These are phyloP conservation scores for Ganoderma resinaceum DNA, from an alignment of 1,284 basidiomycete genomes.

Conservation along the genomic window DNA sequence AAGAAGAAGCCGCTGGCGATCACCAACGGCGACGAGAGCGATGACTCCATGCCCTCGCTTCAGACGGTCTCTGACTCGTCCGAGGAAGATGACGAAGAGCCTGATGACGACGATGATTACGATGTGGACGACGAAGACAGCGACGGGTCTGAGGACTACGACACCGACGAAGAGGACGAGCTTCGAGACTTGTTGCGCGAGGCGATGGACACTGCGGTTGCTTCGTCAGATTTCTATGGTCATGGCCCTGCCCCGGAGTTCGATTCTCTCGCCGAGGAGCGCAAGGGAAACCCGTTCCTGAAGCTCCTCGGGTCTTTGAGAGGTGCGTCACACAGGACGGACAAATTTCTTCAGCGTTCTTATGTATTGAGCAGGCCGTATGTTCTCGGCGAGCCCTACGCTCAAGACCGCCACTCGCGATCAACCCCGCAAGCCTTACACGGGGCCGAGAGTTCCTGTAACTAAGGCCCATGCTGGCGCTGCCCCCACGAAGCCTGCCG, in stretches of 20 bases:
- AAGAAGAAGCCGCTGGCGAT: slow-evolving; percentile 58
- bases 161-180: slow-evolving; percentile 73
- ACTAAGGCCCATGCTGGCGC: neutral
- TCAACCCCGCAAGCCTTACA: slow-evolving; percentile 36
- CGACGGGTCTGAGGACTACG: slow-evolving; percentile 55
- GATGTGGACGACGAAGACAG: slow-evolving; percentile 48
- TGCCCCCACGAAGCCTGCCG: slow-evolving; percentile 13
- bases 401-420: slow-evolving; percentile 50
- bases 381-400: slow-evolving; percentile 70
- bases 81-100: slow-evolving; percentile 38
- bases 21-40: slow-evolving; percentile 51
- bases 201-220: slow-evolving; percentile 72
- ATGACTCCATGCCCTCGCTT: slow-evolving; percentile 68
- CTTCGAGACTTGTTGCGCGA: slow-evolving; percentile 65
- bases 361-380: slow-evolving; percentile 21
- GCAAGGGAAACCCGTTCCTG: slow-evolving; percentile 75
- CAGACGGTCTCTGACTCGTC: slow-evolving; percentile 67
- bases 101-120: slow-evolving; percentile 42
- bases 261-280: slow-evolving; percentile 54
- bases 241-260: slow-evolving; percentile 48
- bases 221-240: slow-evolving; percentile 62
- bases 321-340: slow-evolving; percentile 49
- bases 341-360: no score
- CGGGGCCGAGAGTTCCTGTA: neutral
- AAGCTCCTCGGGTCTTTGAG: slow-evolving; percentile 73